These are phyloP conservation scores for Boletus patriciae DNA, from an alignment of 768 basidiomycete species.

Conservation along the genomic window DNA sequence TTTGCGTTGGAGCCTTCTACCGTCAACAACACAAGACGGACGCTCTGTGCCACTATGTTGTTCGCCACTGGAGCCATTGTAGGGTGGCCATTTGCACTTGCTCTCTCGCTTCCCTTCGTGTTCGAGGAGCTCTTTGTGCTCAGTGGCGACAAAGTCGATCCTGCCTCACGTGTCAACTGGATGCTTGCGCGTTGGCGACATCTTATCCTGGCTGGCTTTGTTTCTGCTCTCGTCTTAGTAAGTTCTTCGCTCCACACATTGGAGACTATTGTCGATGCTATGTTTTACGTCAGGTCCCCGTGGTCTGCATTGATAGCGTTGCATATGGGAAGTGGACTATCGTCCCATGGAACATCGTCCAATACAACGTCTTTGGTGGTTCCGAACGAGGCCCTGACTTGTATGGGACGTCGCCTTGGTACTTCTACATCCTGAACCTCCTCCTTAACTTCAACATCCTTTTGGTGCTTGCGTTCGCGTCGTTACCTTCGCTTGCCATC, in stretches of 20 bases:
- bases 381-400: constrained; percentile 81
- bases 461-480: constrained; percentile 73
- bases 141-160: constrained; percentile 62
- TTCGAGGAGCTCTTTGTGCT: constrained; percentile 84
- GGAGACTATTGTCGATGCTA: not conserved
- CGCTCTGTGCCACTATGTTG: constrained; percentile 61
- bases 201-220: constrained; percentile 51
- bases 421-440: constrained; percentile 87
- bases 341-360: constrained; percentile 91
- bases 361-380: constrained; percentile 89
- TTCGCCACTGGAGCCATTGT: constrained; percentile 85
- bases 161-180: constrained; percentile 52
- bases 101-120: constrained; percentile 85
- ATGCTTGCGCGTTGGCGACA: constrained; percentile 58
- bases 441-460: constrained; percentile 93
- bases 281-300: constrained; percentile 66
- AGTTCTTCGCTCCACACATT: constrained; percentile 20
- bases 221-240: constrained; percentile 65
- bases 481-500: constrained; percentile 74
- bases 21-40: constrained; percentile 50
- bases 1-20: constrained; percentile 63
- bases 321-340: constrained; percentile 80
- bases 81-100: constrained; percentile 96
- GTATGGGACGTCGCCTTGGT: constrained; percentile 88
- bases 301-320: constrained; percentile 77